A percentile compares a stretch with the other conserved stretches of the same genome.
Evolutionary conservation across 164 flowering plant species (phyloP).

Genomic region (Vitis rupestris): DNA sequence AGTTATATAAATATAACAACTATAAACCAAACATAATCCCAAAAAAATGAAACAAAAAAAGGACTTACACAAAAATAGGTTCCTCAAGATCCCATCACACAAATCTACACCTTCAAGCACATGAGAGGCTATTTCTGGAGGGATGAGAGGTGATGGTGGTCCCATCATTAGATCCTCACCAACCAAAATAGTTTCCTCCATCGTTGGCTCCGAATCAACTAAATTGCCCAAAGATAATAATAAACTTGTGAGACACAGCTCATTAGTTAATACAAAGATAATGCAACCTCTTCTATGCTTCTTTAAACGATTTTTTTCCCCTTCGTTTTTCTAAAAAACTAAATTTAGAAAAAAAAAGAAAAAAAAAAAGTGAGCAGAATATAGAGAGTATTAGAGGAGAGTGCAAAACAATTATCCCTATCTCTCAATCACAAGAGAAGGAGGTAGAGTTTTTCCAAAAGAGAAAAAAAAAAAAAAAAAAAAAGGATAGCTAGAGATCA

Average conservation of each 20-base stretch:
- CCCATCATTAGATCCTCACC: constrained; percentile 98
- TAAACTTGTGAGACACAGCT: constrained; percentile 1
- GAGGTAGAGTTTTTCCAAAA: too few species aligned
- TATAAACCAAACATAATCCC: not conserved
- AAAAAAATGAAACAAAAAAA: not conserved
- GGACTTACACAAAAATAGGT: constrained; percentile 78
- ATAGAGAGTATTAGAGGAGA: too few species aligned
- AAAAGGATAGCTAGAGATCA: too few species aligned
- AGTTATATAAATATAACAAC: too few species aligned
- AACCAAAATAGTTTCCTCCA: constrained; percentile 95
- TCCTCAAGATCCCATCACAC: constrained; percentile 87
- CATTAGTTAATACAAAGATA: not conserved
- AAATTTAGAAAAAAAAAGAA: not conserved
- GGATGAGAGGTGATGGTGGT: constrained; percentile 94
- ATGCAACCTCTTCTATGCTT: too few species aligned
- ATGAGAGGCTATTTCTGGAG: constrained; percentile 91
- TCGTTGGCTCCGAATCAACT: constrained; percentile 85
- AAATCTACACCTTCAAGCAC: constrained; percentile 88
- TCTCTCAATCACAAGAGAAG: too few species aligned
- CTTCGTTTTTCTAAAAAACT: too few species aligned
- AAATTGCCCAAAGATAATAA: constrained; percentile 13
- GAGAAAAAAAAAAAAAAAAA: too few species aligned
- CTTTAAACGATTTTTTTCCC: too few species aligned
- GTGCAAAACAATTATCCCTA: too few species aligned
- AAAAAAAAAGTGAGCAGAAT: too few species aligned